Evolutionary conservation across 2,329 filamentous ascomycete species (phyloP).

Genomic region (Aspergillus sp.): DNA sequence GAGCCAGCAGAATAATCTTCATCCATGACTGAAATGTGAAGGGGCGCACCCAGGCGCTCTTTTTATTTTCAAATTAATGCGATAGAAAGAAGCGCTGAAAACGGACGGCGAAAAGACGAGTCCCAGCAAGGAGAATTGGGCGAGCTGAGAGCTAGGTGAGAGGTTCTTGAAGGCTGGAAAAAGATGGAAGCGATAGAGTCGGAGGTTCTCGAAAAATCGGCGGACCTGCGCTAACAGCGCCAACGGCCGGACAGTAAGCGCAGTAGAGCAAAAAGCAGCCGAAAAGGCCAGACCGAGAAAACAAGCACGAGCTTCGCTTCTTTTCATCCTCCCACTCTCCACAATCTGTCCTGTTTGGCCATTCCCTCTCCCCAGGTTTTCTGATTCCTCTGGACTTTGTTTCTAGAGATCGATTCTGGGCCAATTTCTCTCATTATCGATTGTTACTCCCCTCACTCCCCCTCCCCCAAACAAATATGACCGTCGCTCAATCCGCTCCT

Average conservation of each 20-base stretch:
- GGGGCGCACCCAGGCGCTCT: constrained; percentile 7
- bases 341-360: constrained; percentile 6
- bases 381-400: constrained; percentile 1
- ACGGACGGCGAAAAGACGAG: not conserved
- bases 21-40: constrained; percentile 27
- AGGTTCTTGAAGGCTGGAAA: constrained; percentile 12
- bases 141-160: no score
- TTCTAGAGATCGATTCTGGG: constrained; percentile 1
- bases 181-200: constrained; percentile 11
- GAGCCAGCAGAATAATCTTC: constrained; percentile 32
- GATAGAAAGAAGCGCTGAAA: constrained; percentile 4
- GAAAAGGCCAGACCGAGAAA: constrained; percentile 16
- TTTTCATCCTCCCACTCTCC: not conserved
- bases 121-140: no score
- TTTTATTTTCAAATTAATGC: not conserved
- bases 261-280: constrained; percentile 4
- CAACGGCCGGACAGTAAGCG: constrained; percentile 17
- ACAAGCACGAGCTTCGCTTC: not conserved
- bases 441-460: constrained; percentile 3
- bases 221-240: constrained; percentile 22
- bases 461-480: constrained; percentile 32
- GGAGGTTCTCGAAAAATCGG: constrained; percentile 26
- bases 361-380: constrained; percentile 7
- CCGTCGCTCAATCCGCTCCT: constrained; percentile 26
- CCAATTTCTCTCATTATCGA: constrained; percentile 5